Evolutionary conservation across 495 filamentous ascomycete genomes (phyloP), one percentile per base, ranked within the genome.

Genomic region (Ramalina intermedia): DNA sequence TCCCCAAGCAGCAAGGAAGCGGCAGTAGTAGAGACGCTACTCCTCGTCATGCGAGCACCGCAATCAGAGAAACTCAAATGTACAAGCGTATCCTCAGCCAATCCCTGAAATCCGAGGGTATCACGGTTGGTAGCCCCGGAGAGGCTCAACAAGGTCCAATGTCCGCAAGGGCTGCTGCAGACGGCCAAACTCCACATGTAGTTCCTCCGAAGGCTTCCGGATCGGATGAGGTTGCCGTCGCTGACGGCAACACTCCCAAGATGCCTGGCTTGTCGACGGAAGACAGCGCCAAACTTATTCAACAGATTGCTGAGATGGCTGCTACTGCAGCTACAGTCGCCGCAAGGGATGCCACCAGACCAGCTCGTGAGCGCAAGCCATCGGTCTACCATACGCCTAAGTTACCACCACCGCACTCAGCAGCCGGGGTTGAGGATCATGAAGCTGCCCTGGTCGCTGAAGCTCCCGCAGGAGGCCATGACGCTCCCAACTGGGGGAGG

Each of bases 401-500:
- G n/a, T 8, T 33, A 33, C 29, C 29, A 33, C 29, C 29, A 33
- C 5, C 29, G 0, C 55, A 59, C 29, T 24, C 55, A 52, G 35
- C 50, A 11, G 3, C 37, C 39, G 42, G 44, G 29, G 67, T 66
- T 24, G 66, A 72, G 11, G 67, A 74, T 11, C 54, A 59, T 41
- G 68, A 73, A 33, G 57, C 62, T 36, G 68, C 66, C 20, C 53
- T 68, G 26, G 50, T 56, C 37, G 64, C 65, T 21, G 73, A 67
- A 48, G 54, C 59, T 50, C 61, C 53, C 52, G 72, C 61, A 27
- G 89, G 88, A 52, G 90, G 93, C 27, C 93, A 99, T 59, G 91
- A 99, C 65, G 91, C 91, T 14, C 91, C 91, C 0, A 99, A 99
- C 59, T 99, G 91, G 91, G 86, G 90, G 52, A 81, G 85, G 54